Percentiles rank a stretch among this genome's conserved stretches.
These are phyloP conservation scores for Neofusicoccum sp. DNA, from an alignment of 2,329 filamentous ascomycete species.

Conservation along the genomic window DNA sequence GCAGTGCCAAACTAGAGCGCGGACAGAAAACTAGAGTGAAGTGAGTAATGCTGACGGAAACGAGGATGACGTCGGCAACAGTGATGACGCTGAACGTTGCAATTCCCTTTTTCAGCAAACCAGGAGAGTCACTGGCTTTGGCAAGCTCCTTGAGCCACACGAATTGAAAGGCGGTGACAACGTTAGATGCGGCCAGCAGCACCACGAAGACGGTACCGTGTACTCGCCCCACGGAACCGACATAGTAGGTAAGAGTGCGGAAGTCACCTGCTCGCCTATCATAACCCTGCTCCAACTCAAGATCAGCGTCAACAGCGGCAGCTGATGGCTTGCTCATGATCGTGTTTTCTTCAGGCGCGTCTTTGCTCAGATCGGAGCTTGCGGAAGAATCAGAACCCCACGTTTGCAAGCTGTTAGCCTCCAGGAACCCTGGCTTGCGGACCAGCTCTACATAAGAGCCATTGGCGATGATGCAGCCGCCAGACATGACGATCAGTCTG, in stretches of 20 bases:
- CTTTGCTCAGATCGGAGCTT: background rate
- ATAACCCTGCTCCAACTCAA: background rate
- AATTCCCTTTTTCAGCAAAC: background rate
- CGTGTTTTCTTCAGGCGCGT: background rate
- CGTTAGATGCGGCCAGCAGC: background rate
- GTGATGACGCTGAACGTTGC: slow-evolving; percentile 9
- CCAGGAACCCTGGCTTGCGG: background rate
- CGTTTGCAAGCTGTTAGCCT: background rate
- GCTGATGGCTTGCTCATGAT: too few relatives aligned
- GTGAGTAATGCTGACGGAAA: background rate
- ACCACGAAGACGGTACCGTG: background rate
- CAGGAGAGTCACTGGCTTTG: background rate
- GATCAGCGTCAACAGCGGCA: background rate
- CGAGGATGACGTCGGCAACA: background rate
- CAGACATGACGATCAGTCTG: slow-evolving; percentile 17
- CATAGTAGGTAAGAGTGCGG: slow-evolving; percentile 7
- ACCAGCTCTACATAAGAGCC: background rate
- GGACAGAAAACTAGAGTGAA: background rate
- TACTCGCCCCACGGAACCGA: background rate
- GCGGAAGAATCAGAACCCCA: background rate
- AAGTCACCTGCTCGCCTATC: slow-evolving; percentile 12
- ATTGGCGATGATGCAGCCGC: background rate
- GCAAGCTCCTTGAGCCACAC: slow-evolving; percentile 15
- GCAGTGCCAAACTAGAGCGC: background rate
- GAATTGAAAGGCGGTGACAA: background rate